These are phyloP conservation scores for Neurospora sp. DNA, from an alignment of 495 filamentous ascomycete species.

Conservation along the genomic window DNA sequence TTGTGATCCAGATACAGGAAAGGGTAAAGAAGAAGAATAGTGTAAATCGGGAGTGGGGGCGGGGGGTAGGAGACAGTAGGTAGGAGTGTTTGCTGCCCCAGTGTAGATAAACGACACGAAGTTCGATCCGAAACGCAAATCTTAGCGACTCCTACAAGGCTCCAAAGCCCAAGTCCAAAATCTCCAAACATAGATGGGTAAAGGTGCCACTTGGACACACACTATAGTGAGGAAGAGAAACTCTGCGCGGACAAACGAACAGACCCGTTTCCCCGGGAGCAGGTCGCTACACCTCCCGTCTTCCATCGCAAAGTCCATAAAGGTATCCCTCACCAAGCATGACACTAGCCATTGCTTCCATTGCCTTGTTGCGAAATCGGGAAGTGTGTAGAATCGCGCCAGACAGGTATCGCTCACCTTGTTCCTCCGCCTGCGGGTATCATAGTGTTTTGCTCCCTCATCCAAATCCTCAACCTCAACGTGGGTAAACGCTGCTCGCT, in stretches of 20 bases:
- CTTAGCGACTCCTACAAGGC: neutral
- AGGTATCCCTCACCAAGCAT: neutral
- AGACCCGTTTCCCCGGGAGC: neutral
- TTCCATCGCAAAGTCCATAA: neutral
- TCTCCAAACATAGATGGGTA: neutral
- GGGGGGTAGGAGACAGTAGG: neutral
- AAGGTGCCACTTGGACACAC: neutral
- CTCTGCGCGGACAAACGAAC: neutral
- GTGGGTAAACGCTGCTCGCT: constrained; percentile 7
- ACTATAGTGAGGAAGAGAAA: neutral
- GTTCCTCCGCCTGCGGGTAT: constrained; percentile 3
- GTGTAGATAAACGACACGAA: neutral
- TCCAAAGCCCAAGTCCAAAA: neutral
- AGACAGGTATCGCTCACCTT: constrained; percentile 11
- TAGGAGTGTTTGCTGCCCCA: neutral
- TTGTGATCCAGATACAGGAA: neutral
- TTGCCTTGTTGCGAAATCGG: neutral
- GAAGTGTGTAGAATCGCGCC: neutral
- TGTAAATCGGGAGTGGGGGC: neutral
- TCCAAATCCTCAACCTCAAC: constrained; percentile 13
- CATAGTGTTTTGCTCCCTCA: neutral
- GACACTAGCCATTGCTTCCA: neutral
- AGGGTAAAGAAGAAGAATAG: neutral
- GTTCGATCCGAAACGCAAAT: neutral
- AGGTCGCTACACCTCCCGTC: neutral